phyloP scores from a whole-genome alignment of 176 grass and related monocot genomes.

The Oryza glaberrima region DNA sequence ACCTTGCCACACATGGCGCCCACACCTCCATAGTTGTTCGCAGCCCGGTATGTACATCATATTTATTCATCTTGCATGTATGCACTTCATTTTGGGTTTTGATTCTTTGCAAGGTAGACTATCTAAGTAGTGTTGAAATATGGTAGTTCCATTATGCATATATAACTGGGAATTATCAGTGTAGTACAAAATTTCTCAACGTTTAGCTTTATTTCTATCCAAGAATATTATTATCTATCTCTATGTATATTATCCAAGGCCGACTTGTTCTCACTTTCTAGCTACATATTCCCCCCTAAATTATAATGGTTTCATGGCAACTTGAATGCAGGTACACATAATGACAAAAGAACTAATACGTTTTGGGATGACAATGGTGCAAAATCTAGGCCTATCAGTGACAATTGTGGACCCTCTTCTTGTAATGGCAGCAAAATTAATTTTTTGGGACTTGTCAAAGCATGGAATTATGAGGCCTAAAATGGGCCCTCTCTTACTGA shows the following conservation, averaged over 20 bases:
- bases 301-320: background rate
- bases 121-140: no score
- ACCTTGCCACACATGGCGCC: conserved; percentile 41
- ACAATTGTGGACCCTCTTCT: conserved; percentile 36
- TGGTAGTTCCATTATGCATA: no score
- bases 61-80: background rate
- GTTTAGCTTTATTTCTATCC: no score
- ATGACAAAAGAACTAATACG: conserved; percentile 52
- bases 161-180: no score
- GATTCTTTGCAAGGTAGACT: no score
- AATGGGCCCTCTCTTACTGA: conserved; percentile 38
- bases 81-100: background rate
- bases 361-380: conserved; percentile 43
- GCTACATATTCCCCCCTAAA: background rate
- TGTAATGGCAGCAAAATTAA: conserved; percentile 18
- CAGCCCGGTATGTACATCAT: background rate
- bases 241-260: background rate
- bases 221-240: no score
- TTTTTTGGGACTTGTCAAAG: conserved; percentile 51
- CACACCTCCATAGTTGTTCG: conserved; percentile 35
- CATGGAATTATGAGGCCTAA: conserved; percentile 52
- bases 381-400: conserved; percentile 10
- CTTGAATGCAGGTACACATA: conserved; percentile 44
- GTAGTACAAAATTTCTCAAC: no score
- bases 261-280: background rate